Evolutionary conservation across 2,329 filamentous ascomycete species (phyloP).

Genomic region (Aspergillus brunneoviolaceus): DNA sequence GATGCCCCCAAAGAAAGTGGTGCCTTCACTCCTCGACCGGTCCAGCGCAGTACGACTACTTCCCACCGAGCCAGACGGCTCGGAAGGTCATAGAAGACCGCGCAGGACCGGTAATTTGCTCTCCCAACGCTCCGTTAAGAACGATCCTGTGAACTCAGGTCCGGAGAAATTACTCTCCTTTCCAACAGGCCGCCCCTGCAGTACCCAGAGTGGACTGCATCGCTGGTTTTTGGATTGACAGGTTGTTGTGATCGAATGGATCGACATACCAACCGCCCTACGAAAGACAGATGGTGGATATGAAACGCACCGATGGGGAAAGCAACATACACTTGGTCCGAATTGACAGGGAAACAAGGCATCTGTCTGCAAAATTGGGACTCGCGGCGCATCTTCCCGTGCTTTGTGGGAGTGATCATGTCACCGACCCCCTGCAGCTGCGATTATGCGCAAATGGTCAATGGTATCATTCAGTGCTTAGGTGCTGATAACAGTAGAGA

Average conservation of each 20-base stretch:
- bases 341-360: neutral
- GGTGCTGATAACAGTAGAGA: slow-evolving; percentile 3
- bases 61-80: slow-evolving; percentile 15
- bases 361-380: neutral
- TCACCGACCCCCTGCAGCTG: neutral
- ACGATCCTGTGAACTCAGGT: slow-evolving; percentile 55
- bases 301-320: neutral
- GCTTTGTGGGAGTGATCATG: neutral
- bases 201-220: slow-evolving; percentile 69
- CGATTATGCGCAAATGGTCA: neutral
- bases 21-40: slow-evolving; percentile 38
- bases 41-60: slow-evolving; percentile 18
- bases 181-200: slow-evolving; percentile 65
- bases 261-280: neutral
- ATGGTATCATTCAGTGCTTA: neutral
- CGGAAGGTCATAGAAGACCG: slow-evolving; percentile 25
- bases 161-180: slow-evolving; percentile 13
- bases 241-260: neutral
- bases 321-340: neutral
- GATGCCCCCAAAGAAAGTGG: slow-evolving; percentile 30
- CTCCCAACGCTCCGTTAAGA: slow-evolving; percentile 84
- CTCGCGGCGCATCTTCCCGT: neutral
- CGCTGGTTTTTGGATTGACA: slow-evolving; percentile 55
- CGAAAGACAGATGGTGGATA: neutral
- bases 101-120: slow-evolving; percentile 40